These are phyloP conservation scores for Aureobasidium lini DNA, from an alignment of 2,329 filamentous ascomycete genomes.

Conservation along the genomic window DNA sequence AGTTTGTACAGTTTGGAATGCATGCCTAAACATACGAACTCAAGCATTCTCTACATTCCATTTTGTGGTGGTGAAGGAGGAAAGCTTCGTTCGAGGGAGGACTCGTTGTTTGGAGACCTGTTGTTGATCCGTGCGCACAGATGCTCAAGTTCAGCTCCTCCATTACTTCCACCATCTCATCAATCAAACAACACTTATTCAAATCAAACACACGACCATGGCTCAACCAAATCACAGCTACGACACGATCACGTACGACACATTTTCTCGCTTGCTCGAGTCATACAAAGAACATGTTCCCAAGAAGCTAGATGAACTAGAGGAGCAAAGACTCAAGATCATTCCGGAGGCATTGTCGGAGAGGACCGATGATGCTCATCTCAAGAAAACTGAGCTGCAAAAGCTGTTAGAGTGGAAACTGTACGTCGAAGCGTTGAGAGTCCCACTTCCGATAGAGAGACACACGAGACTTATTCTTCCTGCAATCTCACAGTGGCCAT, in stretches of 20 bases:
- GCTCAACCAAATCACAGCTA: constrained; percentile 5
- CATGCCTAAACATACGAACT: too few species aligned
- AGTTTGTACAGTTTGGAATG: too few species aligned
- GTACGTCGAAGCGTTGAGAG: constrained; percentile 36
- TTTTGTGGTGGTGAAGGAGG: neutral
- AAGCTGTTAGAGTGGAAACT: constrained; percentile 64
- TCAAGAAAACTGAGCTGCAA: constrained; percentile 53
- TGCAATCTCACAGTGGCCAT: constrained; percentile 32
- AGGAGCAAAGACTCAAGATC: constrained; percentile 51
- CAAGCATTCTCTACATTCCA: too few species aligned
- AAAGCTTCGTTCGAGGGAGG: neutral
- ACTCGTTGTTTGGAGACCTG: neutral
- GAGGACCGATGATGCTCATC: constrained; percentile 28
- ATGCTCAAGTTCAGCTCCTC: neutral
- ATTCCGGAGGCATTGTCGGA: constrained; percentile 43
- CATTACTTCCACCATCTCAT: neutral
- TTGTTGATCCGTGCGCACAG: constrained; percentile 10
- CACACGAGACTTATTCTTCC: neutral
- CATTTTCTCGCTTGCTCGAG: constrained; percentile 20
- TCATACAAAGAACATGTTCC: constrained; percentile 23
- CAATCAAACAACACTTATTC: neutral
- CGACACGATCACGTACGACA: constrained; percentile 19
- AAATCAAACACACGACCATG: neutral
- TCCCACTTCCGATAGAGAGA: neutral
- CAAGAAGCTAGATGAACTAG: constrained; percentile 46